A percentile compares a stretch with the other conserved stretches of the same genome.
These are phyloP conservation scores for Fraxinus greggii DNA, from an alignment of 305 asterid genomes.

Conservation along the genomic window DNA sequence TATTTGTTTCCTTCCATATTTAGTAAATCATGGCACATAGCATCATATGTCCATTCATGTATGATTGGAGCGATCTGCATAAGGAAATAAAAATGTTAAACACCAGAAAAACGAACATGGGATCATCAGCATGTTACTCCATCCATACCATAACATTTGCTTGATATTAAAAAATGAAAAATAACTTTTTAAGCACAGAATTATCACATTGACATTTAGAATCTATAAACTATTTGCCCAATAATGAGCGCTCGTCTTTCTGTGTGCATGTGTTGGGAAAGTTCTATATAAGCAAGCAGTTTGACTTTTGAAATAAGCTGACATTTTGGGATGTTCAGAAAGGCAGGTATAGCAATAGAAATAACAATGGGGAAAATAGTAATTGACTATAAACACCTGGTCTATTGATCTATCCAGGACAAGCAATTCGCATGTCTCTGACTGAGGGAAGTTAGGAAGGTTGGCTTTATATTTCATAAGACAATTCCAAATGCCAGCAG, in stretches of 20 bases:
- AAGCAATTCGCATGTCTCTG: constrained; percentile 97
- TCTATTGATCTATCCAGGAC: constrained; percentile 94
- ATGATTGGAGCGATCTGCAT: constrained; percentile 90
- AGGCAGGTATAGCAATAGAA: background rate
- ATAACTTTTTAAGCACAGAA: background rate
- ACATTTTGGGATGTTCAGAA: constrained; percentile 9
- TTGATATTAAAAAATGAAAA: background rate
- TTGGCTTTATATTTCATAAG: constrained; percentile 82
- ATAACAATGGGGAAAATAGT: constrained; percentile 5
- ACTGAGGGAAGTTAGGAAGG: constrained; percentile 79
- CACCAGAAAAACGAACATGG: constrained; percentile 14
- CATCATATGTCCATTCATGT: constrained; percentile 99
- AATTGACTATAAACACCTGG: constrained; percentile 54
- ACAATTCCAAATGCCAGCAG: constrained; percentile 92
- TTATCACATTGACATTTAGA: background rate
- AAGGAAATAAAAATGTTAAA: constrained; percentile 8
- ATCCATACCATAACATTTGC: background rate
- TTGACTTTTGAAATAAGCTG: background rate
- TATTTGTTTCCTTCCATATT: constrained; percentile 97
- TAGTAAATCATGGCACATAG: constrained; percentile 96
- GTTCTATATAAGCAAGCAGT: background rate
- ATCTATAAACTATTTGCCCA: background rate
- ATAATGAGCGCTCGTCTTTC: background rate
- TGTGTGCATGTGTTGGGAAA: background rate
- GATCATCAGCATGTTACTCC: background rate